A percentile compares a stretch with the other conserved stretches of the same genome.
These are phyloP conservation scores for Trypethelium eluteriae DNA, from an alignment of 495 filamentous ascomycete species.

Conservation along the genomic window DNA sequence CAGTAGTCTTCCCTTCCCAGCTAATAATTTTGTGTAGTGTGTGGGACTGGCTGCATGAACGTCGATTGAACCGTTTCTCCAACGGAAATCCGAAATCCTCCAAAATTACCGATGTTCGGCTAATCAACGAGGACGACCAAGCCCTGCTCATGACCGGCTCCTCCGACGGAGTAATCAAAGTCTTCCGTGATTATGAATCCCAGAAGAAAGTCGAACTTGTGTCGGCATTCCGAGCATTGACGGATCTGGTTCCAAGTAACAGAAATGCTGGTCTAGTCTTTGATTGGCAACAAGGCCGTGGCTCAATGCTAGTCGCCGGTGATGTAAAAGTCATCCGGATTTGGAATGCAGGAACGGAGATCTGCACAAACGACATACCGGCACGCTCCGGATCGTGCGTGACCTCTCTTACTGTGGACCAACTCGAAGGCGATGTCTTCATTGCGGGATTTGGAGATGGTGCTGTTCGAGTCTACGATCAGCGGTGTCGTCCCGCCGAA, in stretches of 20 bases:
- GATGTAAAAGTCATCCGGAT: slow-evolving; percentile 92
- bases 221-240: slow-evolving; percentile 81
- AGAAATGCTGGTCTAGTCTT: slow-evolving; percentile 93
- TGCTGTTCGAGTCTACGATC: slow-evolving; percentile 91
- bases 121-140: slow-evolving; percentile 98
- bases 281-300: slow-evolving; percentile 97
- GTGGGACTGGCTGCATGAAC: slow-evolving; percentile 82
- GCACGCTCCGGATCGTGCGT: slow-evolving; percentile 93
- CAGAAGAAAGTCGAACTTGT: slow-evolving; percentile 72
- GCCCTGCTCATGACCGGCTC: slow-evolving; percentile 90
- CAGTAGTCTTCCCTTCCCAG: neutral
- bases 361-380: slow-evolving; percentile 87
- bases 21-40: slow-evolving; percentile 47
- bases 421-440: slow-evolving; percentile 93
- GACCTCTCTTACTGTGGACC: slow-evolving; percentile 89
- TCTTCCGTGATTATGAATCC: slow-evolving; percentile 85
- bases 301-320: slow-evolving; percentile 85
- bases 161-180: slow-evolving; percentile 84
- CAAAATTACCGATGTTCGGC: slow-evolving; percentile 86
- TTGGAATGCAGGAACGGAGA: slow-evolving; percentile 90
- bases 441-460: slow-evolving; percentile 95
- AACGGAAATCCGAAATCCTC: slow-evolving; percentile 88
- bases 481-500: slow-evolving; percentile 67
- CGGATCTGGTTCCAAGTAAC: slow-evolving; percentile 84
- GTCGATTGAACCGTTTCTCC: slow-evolving; percentile 73